Base-by-base conservation (phyloP, 2,329 filamentous ascomycete genomes). In the Exophiala sideris region DNA sequence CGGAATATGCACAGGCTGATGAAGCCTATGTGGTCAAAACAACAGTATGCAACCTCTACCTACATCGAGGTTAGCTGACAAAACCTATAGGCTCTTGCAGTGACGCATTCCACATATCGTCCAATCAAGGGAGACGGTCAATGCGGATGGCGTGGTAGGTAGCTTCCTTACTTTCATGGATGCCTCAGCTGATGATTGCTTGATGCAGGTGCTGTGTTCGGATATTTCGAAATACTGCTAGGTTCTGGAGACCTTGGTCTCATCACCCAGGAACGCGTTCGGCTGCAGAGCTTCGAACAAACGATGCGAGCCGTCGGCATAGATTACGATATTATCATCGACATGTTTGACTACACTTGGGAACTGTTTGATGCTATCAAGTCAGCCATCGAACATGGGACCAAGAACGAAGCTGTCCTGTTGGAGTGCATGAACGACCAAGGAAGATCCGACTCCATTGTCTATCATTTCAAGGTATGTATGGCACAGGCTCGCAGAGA, bases 91-190 rank as follows among this genome's bases (percentile, higher is more conserved):
- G 81, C 85, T 16, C 80, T 99, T 50, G 87, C 91, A 5, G 80
- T 86, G 64, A 89, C 87, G 52, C 96, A 95, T 71, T 88, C 89
- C 16, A 86, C 91, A 68, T 96, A 92, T 68, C 89, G 94, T 51
- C 86, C 86, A 9, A 84, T 96, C 69, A 86, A 88, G 71, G 92
- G 94, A 49, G 92, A 97, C 73, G 94, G 94, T 55, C 95, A 95
- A 69, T 97, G 94, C 73, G 94, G 92, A 66, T 97, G 94, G 92
- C 84, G 92, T 86, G 94, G 92, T 96, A 79, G 77, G 85, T 75
- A n/a, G 8, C 24, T 52, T 40, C 32, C 54, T 50, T 44, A 47
- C 51, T 39, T 48, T 34, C 38, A 45, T 5, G 39, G 24, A 24
- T 56, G 62, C 64, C 32, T 56, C 46, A 24, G 36, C 32, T 44